A percentile compares a stretch with the other conserved stretches of the same genome.
These are phyloP conservation scores for Penicillium arizonense DNA, from an alignment of 495 filamentous ascomycete genomes.

Conservation along the genomic window DNA sequence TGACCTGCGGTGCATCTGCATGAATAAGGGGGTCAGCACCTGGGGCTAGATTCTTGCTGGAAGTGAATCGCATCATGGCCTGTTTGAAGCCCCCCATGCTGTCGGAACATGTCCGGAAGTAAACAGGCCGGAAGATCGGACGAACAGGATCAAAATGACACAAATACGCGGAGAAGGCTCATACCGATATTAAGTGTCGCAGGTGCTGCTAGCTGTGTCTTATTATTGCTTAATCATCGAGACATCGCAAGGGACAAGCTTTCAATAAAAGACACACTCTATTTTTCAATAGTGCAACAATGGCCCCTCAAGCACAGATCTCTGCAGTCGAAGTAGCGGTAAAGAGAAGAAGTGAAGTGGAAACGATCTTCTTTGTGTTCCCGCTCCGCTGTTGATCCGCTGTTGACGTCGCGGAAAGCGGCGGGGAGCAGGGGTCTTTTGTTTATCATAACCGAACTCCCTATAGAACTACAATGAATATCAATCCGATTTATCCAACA, in stretches of 20 bases:
- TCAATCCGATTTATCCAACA: no score
- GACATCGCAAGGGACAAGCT: conserved; percentile 4
- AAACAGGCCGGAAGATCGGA: background rate
- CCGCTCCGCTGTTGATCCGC: background rate
- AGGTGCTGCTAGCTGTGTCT: background rate
- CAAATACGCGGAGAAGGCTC: background rate
- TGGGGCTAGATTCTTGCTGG: background rate
- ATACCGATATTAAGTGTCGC: conserved; percentile 6
- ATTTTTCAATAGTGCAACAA: conserved; percentile 3
- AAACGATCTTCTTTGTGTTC: conserved; percentile 2
- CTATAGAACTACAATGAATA: no score
- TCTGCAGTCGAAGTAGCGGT: conserved; percentile 1
- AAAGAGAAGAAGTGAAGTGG: background rate
- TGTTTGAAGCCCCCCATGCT: conserved; percentile 12
- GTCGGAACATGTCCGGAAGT: conserved; percentile 1
- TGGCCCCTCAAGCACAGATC: background rate
- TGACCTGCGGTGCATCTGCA: conserved; percentile 37
- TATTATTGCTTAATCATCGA: conserved; percentile 9
- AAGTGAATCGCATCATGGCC: conserved; percentile 9
- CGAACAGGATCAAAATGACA: background rate
- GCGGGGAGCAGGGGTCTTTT: background rate
- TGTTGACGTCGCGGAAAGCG: background rate
- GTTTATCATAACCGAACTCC: background rate
- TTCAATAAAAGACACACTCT: background rate
- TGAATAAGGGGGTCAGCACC: conserved; percentile 25